A percentile compares a stretch with the other conserved stretches of the same genome.
phyloP scores from a whole-genome alignment of 2,329 filamentous ascomycete species.

The Hypoxylon sp. region DNA sequence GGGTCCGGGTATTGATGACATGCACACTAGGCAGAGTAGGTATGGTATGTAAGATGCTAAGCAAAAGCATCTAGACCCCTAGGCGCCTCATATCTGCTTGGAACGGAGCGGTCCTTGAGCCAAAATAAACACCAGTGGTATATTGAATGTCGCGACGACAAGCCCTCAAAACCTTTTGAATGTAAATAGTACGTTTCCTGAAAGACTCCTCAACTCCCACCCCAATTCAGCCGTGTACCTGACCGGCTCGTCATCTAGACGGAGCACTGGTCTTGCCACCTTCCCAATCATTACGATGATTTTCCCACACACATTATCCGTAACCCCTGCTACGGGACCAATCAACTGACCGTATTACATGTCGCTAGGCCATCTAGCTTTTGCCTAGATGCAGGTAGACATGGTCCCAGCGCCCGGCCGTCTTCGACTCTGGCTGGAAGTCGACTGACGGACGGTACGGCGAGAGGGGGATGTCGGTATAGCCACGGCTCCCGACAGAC shows the following conservation, averaged over 20 bases:
- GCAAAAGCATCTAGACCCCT: no score
- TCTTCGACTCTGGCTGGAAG: slow-evolving; percentile 22
- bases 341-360: not conserved
- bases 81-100: no score
- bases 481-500: slow-evolving; percentile 33
- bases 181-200: slow-evolving; percentile 22
- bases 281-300: slow-evolving; percentile 17
- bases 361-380: slow-evolving; percentile 19
- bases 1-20: not conserved
- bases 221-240: slow-evolving; percentile 7
- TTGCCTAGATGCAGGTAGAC: slow-evolving; percentile 33
- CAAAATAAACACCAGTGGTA: slow-evolving; percentile 17
- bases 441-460: slow-evolving; percentile 40
- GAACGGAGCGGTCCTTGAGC: no score
- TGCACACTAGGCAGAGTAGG: not conserved
- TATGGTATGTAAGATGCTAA: not conserved
- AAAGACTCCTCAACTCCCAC: slow-evolving; percentile 24
- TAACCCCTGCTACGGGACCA: not conserved
- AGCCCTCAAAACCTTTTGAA: slow-evolving; percentile 10
- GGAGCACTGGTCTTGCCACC: slow-evolving; percentile 29
- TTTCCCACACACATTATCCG: slow-evolving; percentile 3
- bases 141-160: slow-evolving; percentile 28
- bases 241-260: slow-evolving; percentile 44
- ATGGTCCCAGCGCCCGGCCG: slow-evolving; percentile 23
- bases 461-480: slow-evolving; percentile 46